Evolutionary conservation across 306 rosid genomes (phyloP).

Genomic region (Cercis canadensis): DNA sequence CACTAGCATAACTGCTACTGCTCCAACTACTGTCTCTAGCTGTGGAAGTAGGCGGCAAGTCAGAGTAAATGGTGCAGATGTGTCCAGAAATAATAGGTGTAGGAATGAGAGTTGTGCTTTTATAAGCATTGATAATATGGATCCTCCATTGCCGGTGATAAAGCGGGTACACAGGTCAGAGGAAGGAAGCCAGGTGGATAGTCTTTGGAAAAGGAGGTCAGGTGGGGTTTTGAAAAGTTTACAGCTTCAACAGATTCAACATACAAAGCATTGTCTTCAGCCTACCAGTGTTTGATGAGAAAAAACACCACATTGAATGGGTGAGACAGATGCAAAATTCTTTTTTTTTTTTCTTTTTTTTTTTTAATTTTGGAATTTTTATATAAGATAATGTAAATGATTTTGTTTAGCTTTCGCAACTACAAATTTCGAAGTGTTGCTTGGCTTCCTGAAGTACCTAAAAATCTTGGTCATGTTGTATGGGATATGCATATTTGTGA

Average conservation of each 20-base stretch:
- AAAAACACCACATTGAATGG: neutral
- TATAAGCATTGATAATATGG: slow-evolving; percentile 58
- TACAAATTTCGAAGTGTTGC: slow-evolving; percentile 1
- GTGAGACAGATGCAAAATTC: slow-evolving; percentile 27
- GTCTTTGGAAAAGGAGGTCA: slow-evolving; percentile 83
- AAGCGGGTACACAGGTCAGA: slow-evolving; percentile 40
- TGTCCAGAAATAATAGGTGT: slow-evolving; percentile 14
- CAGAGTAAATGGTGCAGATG: slow-evolving; percentile 7
- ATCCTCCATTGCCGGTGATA: slow-evolving; percentile 79
- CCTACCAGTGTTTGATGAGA: slow-evolving; percentile 64
- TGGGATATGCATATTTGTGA: no score
- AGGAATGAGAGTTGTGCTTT: slow-evolving; percentile 37
- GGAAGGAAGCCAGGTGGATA: slow-evolving; percentile 38
- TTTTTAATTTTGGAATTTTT: neutral
- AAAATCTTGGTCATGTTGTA: slow-evolving; percentile 20
- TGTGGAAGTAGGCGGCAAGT: slow-evolving; percentile 43
- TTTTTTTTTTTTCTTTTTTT: neutral
- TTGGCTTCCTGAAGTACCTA: slow-evolving; percentile 37
- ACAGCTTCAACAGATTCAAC: slow-evolving; percentile 67
- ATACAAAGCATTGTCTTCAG: slow-evolving; percentile 51
- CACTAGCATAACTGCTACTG: slow-evolving; percentile 32
- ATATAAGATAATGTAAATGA: slow-evolving; percentile 42
- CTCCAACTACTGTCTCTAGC: neutral
- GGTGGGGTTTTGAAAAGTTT: slow-evolving; percentile 57
- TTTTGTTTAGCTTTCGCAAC: slow-evolving; percentile 18